Conservation (phyloP, 345 rosid genomes). For the Hevea brasiliensis region DNA sequence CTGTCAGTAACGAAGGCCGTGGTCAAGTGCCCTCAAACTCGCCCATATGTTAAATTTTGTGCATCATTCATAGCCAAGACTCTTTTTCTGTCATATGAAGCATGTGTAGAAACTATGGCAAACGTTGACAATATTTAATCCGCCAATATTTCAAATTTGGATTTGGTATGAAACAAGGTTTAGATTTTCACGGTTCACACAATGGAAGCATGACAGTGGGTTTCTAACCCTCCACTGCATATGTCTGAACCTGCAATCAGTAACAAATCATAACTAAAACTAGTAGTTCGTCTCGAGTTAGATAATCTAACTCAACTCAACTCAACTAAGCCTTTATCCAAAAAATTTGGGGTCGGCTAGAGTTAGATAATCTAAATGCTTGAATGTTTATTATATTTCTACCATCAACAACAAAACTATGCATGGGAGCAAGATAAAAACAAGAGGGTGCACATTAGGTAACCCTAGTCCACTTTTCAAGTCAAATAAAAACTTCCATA, state of each 20-base stretch:
- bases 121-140: not conserved
- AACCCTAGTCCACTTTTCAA: too few species aligned
- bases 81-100: not conserved
- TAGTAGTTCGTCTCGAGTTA: not conserved
- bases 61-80: not conserved
- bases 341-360: too few species aligned
- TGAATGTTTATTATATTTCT: not conserved
- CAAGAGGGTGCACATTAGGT: too few species aligned
- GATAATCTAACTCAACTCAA: not conserved
- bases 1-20: not conserved
- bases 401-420: too few species aligned
- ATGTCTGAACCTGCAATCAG: constrained; percentile 25
- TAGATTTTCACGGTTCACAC: not conserved
- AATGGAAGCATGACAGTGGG: not conserved
- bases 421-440: too few species aligned
- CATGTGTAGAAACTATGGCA: not conserved
- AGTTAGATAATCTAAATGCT: not conserved
- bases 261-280: not conserved
- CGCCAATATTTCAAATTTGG: not conserved
- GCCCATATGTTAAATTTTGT: constrained; percentile 3
- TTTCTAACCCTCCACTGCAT: constrained; percentile 20
- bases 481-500: too few species aligned
- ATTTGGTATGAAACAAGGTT: not conserved
- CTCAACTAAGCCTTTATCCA: too few species aligned
- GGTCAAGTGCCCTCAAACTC: not conserved